These are phyloP conservation scores for Pyrus bretschneideri DNA, from an alignment of 306 rosid species.

Conservation along the genomic window DNA sequence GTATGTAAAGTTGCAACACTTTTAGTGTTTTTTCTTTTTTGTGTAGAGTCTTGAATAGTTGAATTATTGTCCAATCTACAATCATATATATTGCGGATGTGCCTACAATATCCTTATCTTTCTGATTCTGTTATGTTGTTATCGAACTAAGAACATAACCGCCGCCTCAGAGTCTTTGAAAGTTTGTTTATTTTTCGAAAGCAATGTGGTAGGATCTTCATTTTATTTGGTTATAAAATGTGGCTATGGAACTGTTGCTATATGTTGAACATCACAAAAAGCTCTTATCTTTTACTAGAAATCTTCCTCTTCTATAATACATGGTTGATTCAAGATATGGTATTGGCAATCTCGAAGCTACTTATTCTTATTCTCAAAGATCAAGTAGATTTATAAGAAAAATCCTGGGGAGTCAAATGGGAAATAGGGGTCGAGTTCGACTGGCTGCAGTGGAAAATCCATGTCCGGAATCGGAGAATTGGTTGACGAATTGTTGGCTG, in stretches of 20 bases:
- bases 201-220: background rate
- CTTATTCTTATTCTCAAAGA: conserved; percentile 2
- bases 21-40: background rate
- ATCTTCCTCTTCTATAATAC: conserved; percentile 8
- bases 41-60: background rate
- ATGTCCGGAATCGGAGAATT: conserved; percentile 55
- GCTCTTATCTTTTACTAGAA: conserved; percentile 1
- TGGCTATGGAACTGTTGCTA: background rate
- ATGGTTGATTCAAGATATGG: conserved; percentile 11
- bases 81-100: background rate
- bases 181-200: background rate
- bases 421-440: conserved; percentile 42
- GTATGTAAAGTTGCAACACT: background rate
- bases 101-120: background rate
- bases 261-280: background rate
- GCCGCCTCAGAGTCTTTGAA: background rate
- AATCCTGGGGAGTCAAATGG: conserved; percentile 40
- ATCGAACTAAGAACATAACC: background rate
- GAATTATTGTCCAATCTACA: background rate
- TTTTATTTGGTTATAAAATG: background rate
- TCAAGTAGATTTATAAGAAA: conserved; percentile 24
- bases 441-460: conserved; percentile 49
- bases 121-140: background rate
- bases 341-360: conserved; percentile 5
- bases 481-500: conserved; percentile 55